phyloP scores from a whole-genome alignment of 345 rosid species.

The Xanthoceras sorbifolium region DNA sequence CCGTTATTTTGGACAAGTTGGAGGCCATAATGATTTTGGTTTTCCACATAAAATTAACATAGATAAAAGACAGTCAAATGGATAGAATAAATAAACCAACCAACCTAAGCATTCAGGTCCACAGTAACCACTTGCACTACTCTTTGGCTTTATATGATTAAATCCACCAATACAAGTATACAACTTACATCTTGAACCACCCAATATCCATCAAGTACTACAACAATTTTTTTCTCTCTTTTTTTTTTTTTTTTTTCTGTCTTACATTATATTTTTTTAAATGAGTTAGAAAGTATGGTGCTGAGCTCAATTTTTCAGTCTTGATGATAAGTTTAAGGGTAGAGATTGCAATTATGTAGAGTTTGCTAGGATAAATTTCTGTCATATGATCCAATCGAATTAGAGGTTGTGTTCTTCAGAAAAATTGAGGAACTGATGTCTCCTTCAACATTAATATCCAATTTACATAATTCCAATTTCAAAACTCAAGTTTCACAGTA shows the following conservation, averaged over 20 bases:
- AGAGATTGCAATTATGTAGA: background rate
- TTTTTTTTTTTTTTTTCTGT: too few species aligned
- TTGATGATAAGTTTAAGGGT: background rate
- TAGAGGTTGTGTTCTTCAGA: background rate
- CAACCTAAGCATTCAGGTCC: background rate
- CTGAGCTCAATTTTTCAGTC: background rate
- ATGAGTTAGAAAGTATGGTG: background rate
- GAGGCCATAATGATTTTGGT: background rate
- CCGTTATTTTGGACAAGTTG: slow-evolving; percentile 6
- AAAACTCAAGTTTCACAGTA: background rate
- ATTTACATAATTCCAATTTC: background rate
- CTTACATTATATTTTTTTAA: too few species aligned
- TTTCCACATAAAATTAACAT: background rate
- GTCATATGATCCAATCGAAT: background rate
- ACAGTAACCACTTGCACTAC: background rate
- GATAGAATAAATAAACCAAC: background rate
- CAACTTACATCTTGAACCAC: background rate
- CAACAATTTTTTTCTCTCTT: too few species aligned
- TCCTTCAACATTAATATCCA: background rate
- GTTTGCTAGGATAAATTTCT: background rate
- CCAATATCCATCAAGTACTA: background rate
- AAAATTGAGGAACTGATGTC: background rate
- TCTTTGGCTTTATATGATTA: background rate
- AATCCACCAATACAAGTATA: background rate
- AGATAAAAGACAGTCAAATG: background rate